Conservation (phyloP, 2,329 filamentous ascomycete genomes). For the Keithomyces neogunnii region DNA sequence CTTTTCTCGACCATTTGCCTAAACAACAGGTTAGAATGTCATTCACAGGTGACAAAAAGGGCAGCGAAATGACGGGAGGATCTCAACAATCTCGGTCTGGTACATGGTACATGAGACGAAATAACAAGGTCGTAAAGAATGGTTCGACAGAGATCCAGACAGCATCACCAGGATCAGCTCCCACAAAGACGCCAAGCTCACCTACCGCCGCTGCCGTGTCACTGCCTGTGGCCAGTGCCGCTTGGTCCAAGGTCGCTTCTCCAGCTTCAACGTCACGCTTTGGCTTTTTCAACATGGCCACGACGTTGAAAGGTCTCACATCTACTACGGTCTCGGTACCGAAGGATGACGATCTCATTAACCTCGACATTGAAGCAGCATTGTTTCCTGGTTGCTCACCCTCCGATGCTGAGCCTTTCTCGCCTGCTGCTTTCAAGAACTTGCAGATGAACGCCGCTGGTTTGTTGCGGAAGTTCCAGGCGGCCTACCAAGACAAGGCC, state of each 20-base stretch:
- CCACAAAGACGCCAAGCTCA: constrained; percentile 5
- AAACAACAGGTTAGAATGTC: constrained; percentile 17
- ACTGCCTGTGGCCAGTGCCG: background rate
- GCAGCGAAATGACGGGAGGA: constrained; percentile 3
- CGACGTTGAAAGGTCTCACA: constrained; percentile 26
- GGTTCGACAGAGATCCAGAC: background rate
- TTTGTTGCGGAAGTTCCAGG: constrained; percentile 47
- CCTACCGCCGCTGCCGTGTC: background rate
- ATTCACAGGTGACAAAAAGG: constrained; percentile 21
- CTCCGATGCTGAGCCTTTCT: constrained; percentile 40
- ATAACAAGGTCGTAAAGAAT: constrained; percentile 5
- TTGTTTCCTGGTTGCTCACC: constrained; percentile 41
- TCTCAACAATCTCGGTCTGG: constrained; percentile 10
- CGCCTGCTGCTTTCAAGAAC: constrained; percentile 52
- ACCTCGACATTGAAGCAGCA: constrained; percentile 44
- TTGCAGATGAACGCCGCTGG: constrained; percentile 49
- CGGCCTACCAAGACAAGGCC: constrained; percentile 47
- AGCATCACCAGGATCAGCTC: background rate
- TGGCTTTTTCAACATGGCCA: constrained; percentile 36
- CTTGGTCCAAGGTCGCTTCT: constrained; percentile 8
- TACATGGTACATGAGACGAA: constrained; percentile 16
- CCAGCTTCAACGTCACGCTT: constrained; percentile 25
- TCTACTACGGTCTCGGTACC: constrained; percentile 15
- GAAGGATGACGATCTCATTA: constrained; percentile 44
- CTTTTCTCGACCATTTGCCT: constrained; percentile 11